A percentile compares a stretch with the other conserved stretches of the same genome.
Conservation (phyloP, 345 rosid genomes). For the Durio zibethinus region DNA sequence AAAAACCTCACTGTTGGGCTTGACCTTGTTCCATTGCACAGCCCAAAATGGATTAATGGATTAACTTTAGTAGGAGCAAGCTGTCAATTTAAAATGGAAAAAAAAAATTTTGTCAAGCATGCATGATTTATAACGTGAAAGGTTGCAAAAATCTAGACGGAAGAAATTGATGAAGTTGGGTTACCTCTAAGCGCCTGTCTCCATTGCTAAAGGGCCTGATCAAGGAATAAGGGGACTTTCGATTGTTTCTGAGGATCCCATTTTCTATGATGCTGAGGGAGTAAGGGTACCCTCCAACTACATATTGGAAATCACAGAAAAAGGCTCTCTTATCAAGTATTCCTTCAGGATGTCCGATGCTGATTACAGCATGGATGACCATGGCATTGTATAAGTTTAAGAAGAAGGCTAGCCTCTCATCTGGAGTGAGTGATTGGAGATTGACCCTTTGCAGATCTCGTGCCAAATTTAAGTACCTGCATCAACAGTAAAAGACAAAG, state of each 20-base stretch:
- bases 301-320: constrained; percentile 63
- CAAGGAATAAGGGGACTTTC: constrained; percentile 56
- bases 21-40: constrained; percentile 79
- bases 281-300: constrained; percentile 73
- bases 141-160: not conserved
- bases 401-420: constrained; percentile 75
- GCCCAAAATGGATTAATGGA: constrained; percentile 82
- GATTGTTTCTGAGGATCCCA: constrained; percentile 65
- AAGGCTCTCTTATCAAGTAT: constrained; percentile 63
- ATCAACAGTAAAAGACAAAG: not conserved
- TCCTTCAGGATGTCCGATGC: constrained; percentile 63
- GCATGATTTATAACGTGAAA: not conserved
- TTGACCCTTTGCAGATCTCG: constrained; percentile 79
- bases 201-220: constrained; percentile 47
- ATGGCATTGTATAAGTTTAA: constrained; percentile 86
- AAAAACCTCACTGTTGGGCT: constrained; percentile 78
- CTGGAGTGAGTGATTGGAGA: constrained; percentile 39
- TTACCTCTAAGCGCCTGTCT: constrained; percentile 65
- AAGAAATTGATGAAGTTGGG: no score
- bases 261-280: constrained; percentile 59
- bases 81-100: constrained; percentile 29
- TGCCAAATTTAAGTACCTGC: constrained; percentile 63
- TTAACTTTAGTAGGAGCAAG: constrained; percentile 48
- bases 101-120: not conserved
- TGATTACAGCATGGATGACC: constrained; percentile 83